phyloP scores from a whole-genome alignment of 2,329 filamentous ascomycete genomes.

The Colletotrichum chrysophilum region DNA sequence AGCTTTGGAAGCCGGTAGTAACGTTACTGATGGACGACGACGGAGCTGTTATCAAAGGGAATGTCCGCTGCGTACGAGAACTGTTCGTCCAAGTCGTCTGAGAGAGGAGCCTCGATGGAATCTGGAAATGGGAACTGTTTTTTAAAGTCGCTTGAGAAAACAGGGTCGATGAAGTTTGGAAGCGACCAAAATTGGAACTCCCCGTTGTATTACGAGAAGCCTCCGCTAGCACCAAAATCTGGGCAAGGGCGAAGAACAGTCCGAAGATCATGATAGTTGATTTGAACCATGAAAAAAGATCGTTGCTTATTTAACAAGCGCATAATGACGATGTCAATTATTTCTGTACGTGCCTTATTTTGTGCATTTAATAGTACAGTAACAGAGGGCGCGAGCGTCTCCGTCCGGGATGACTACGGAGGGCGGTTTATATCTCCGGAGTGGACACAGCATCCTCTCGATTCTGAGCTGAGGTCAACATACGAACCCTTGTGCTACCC shows the following conservation, averaged over 20 bases:
- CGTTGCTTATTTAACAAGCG: neutral
- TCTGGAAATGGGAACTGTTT: neutral
- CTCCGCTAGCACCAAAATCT: neutral
- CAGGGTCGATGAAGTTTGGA: neutral
- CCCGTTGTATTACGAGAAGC: neutral
- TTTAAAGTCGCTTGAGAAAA: neutral
- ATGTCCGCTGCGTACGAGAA: neutral
- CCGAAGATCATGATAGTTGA: neutral
- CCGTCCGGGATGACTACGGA: neutral
- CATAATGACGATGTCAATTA: neutral
- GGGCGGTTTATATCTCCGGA: neutral
- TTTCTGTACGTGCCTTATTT: neutral
- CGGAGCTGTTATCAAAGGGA: neutral
- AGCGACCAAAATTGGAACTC: neutral
- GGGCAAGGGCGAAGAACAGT: neutral
- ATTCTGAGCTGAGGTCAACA: neutral
- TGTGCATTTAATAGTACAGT: too few species aligned
- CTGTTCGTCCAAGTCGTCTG: neutral
- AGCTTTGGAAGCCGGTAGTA: neutral
- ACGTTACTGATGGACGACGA: neutral
- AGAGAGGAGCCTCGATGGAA: neutral
- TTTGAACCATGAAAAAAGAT: neutral
- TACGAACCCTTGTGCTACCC: neutral
- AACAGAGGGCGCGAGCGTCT: neutral
- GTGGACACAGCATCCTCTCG: neutral